Conservation (phyloP, 2,329 filamentous ascomycete genomes). For the Fusarium sp. region DNA sequence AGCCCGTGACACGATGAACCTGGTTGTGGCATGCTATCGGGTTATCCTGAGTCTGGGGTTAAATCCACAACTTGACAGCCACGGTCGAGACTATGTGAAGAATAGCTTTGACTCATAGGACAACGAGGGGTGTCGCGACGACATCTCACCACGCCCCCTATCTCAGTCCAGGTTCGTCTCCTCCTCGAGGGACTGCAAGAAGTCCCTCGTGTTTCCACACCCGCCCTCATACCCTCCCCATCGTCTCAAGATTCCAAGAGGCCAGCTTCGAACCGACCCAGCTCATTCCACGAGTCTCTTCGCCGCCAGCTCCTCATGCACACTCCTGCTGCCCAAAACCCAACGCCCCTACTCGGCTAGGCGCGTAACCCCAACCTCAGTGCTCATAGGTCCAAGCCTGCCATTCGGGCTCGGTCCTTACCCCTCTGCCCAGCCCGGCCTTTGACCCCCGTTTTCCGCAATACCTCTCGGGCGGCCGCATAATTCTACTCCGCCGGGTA, state of each 20-base stretch:
- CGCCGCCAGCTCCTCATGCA: conserved; percentile 32
- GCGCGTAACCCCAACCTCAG: background rate
- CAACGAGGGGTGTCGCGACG: background rate
- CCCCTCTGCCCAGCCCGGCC: conserved; percentile 4
- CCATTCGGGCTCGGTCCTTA: background rate
- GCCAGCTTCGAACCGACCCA: conserved; percentile 19
- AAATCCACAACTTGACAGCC: conserved; percentile 17
- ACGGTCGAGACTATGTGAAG: conserved; percentile 25
- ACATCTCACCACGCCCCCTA: background rate
- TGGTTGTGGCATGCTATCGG: conserved; percentile 7
- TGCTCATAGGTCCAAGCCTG: conserved; percentile 19
- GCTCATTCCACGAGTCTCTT: conserved; percentile 22
- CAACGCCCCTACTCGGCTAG: conserved; percentile 23
- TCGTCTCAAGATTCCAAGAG: conserved; percentile 7
- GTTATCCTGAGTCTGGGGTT: conserved; percentile 21
- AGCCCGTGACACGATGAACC: conserved; percentile 1
- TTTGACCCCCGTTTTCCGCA: conserved; percentile 17
- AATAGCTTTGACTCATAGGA: conserved; percentile 28
- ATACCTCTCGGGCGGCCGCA: conserved; percentile 19
- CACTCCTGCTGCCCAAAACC: conserved; percentile 39
- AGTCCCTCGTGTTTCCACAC: conserved; percentile 5
- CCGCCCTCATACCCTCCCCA: conserved; percentile 14
- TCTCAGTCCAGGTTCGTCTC: background rate
- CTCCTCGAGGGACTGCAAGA: background rate
- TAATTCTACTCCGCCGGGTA: conserved; percentile 10